A percentile compares a stretch with the other conserved stretches of the same genome.
These are phyloP conservation scores for Xylariales sp. DNA, from an alignment of 2,329 filamentous ascomycete genomes.

Conservation along the genomic window DNA sequence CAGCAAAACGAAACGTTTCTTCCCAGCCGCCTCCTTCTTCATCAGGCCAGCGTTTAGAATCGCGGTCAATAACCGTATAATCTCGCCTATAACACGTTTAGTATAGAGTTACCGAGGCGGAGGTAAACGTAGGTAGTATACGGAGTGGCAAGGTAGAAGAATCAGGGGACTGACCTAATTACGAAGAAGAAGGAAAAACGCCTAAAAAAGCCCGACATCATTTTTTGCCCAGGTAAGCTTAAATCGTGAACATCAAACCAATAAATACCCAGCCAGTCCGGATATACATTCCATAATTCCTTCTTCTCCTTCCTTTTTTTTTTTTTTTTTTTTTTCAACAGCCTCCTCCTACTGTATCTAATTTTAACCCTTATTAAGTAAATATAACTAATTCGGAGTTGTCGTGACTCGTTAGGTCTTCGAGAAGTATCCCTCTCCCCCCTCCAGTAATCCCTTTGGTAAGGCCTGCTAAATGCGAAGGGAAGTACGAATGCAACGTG, in stretches of 20 bases:
- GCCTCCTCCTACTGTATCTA: constrained; percentile 16
- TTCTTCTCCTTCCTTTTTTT: not conserved
- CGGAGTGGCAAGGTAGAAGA: not conserved
- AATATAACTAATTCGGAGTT: not conserved
- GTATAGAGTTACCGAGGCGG: not conserved
- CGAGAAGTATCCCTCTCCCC: not conserved
- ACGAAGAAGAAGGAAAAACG: too few species aligned
- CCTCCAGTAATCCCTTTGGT: not conserved
- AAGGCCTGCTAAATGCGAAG: not conserved
- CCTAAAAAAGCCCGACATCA: not conserved
- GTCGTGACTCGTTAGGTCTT: not conserved
- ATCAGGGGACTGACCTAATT: too few species aligned
- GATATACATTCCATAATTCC: not conserved
- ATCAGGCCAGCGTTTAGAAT: constrained; percentile 3
- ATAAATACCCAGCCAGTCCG: constrained; percentile 1
- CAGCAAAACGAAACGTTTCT: constrained; percentile 35
- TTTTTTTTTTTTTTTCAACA: not conserved
- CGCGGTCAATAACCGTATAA: not conserved
- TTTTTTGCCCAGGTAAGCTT: constrained; percentile 1
- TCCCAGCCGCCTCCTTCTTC: constrained; percentile 19
- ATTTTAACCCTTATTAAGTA: constrained; percentile 12
- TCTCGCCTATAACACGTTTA: not conserved
- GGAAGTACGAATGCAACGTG: constrained; percentile 19
- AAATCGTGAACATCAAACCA: constrained; percentile 1
- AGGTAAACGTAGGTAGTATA: not conserved